Evolutionary conservation across 2,329 filamentous ascomycete genomes (phyloP).

Genomic region (Pyrenochaeta sp.): DNA sequence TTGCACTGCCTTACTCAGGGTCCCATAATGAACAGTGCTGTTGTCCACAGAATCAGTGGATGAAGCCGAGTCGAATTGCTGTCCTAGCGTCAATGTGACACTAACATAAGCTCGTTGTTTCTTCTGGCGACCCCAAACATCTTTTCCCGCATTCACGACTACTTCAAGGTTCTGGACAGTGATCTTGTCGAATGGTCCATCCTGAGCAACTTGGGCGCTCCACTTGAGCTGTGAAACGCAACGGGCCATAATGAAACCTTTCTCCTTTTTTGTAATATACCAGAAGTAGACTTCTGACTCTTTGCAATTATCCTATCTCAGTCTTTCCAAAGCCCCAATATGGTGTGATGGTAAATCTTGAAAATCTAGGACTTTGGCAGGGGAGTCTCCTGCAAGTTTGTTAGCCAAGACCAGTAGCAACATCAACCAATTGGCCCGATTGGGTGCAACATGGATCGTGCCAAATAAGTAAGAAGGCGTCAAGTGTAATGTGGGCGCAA

Average conservation of each 20-base stretch:
- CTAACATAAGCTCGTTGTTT: constrained; percentile 70
- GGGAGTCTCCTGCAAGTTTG: too few species aligned
- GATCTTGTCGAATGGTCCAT: constrained; percentile 54
- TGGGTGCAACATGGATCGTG: too few species aligned
- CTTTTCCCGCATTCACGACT: constrained; percentile 63
- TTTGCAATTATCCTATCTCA: too few species aligned
- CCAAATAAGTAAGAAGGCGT: too few species aligned
- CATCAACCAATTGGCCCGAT: too few species aligned
- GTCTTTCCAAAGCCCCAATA: too few species aligned
- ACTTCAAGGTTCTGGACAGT: constrained; percentile 69
- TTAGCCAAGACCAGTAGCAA: too few species aligned
- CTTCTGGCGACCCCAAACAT: constrained; percentile 73
- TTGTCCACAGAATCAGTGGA: constrained; percentile 65
- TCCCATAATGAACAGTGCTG: constrained; percentile 81
- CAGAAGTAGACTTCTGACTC: too few species aligned
- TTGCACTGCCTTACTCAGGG: constrained; percentile 71
- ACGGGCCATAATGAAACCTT: constrained; percentile 18
- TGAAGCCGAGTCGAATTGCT: constrained; percentile 66
- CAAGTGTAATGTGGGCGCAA: too few species aligned
- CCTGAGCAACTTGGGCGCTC: constrained; percentile 27
- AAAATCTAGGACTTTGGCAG: too few species aligned
- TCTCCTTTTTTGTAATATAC: too few species aligned
- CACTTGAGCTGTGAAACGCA: constrained; percentile 26
- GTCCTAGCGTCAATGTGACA: constrained; percentile 63
- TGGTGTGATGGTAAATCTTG: too few species aligned